These are phyloP conservation scores for Lentinus tigrinus DNA, from an alignment of 768 basidiomycete species.

Conservation along the genomic window DNA sequence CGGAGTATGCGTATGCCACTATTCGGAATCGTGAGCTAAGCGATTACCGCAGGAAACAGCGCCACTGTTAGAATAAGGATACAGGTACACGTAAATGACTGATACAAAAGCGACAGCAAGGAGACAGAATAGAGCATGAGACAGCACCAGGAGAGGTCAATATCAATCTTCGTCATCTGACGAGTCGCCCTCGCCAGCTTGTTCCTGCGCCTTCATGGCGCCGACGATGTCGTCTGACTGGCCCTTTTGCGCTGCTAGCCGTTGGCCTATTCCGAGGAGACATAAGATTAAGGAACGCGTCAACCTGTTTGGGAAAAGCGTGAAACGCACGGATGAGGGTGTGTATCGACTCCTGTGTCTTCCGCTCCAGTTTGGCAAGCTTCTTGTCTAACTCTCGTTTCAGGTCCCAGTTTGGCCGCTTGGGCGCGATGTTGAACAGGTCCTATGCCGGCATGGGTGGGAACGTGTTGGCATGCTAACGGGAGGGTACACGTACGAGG, in stretches of 20 bases:
- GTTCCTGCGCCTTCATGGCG: conserved; percentile 78
- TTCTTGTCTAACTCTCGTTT: conserved; percentile 94
- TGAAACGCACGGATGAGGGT: conserved; percentile 80
- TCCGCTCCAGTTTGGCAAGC: conserved; percentile 82
- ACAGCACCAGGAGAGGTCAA: neutral
- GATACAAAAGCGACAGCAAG: conserved; percentile 16
- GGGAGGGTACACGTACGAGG: conserved; percentile 52
- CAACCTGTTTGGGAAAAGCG: neutral
- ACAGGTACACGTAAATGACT: conserved; percentile 16
- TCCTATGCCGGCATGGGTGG: conserved; percentile 51
- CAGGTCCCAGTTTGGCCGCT: conserved; percentile 94
- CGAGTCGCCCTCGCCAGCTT: conserved; percentile 47
- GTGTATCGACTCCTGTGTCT: conserved; percentile 90
- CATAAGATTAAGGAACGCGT: neutral
- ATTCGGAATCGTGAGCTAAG: neutral
- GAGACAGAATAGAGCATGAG: conserved; percentile 8
- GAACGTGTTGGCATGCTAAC: neutral
- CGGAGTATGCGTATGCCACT: neutral
- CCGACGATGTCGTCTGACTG: conserved; percentile 77
- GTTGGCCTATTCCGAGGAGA: conserved; percentile 53
- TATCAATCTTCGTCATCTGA: conserved; percentile 65
- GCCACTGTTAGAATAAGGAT: conserved; percentile 13
- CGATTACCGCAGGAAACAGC: conserved; percentile 5
- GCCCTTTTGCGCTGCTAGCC: conserved; percentile 77
- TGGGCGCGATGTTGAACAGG: conserved; percentile 95